A percentile compares a stretch with the other conserved stretches of the same genome.
Evolutionary conservation across 192 early-diverging fungal species (phyloP).

Genomic region (Chytriomyces hyalinus): DNA sequence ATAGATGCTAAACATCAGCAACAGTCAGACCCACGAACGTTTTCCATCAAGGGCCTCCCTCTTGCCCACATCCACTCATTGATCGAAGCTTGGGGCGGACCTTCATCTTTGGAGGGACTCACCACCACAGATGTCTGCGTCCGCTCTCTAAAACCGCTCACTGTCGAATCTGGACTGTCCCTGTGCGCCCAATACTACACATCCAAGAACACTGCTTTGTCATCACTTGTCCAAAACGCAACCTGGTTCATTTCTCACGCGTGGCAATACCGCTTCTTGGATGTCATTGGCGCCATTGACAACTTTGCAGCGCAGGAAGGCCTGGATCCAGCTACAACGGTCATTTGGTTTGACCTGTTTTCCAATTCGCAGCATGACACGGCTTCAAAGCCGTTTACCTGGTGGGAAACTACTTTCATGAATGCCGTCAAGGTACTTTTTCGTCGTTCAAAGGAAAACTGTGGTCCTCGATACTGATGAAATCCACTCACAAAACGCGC

Average conservation of each 20-base stretch:
- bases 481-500: too few species aligned
- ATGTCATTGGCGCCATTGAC: conserved; percentile 40
- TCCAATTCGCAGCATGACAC: conserved; percentile 44
- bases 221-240: conserved; percentile 11
- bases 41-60: conserved; percentile 6
- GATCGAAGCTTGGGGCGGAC: neutral
- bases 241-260: conserved; percentile 41
- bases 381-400: conserved; percentile 26
- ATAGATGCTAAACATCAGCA: neutral
- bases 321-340: conserved; percentile 14
- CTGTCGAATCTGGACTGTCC: neutral
- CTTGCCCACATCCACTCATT: neutral
- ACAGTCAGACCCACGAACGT: neutral
- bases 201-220: neutral
- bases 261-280: conserved; percentile 42
- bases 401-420: conserved; percentile 47
- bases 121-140: conserved; percentile 32
- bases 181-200: neutral
- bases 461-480: neutral
- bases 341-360: conserved; percentile 47
- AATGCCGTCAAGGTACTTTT: conserved; percentile 23
- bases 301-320: neutral
- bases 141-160: conserved; percentile 14
- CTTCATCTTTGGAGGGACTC: neutral
- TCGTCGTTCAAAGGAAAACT: neutral